These are phyloP conservation scores for Aureobasidium sp. DNA, from an alignment of 2,329 filamentous ascomycete species.

Conservation along the genomic window DNA sequence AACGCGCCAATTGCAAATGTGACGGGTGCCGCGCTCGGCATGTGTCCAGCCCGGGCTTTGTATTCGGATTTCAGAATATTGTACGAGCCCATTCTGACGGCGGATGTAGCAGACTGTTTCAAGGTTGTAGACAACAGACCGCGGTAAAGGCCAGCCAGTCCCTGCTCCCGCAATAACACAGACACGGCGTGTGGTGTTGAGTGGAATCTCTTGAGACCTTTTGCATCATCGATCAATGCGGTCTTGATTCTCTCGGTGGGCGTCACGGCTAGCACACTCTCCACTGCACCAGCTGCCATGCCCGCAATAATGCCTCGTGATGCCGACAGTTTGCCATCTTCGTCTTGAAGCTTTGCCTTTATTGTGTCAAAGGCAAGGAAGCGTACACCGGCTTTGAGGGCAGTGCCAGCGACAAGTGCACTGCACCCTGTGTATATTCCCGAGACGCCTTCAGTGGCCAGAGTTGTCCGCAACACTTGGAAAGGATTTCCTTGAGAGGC, in stretches of 20 bases:
- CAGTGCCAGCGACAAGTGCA: slow-evolving; percentile 26
- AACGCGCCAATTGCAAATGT: slow-evolving; percentile 27
- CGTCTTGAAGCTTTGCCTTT: slow-evolving; percentile 25
- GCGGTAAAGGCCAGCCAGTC: slow-evolving; percentile 39
- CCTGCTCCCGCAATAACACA: slow-evolving; percentile 33
- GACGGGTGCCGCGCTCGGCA: slow-evolving; percentile 22
- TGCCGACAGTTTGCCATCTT: slow-evolving; percentile 25
- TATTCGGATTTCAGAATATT: slow-evolving; percentile 39
- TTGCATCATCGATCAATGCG: slow-evolving; percentile 29
- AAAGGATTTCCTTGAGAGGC: slow-evolving; percentile 23
- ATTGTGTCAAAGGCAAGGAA: slow-evolving; percentile 29
- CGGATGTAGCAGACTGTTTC: slow-evolving; percentile 44
- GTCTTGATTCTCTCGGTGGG: slow-evolving; percentile 30
- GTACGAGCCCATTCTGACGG: slow-evolving; percentile 45
- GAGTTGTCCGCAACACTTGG: slow-evolving; percentile 22
- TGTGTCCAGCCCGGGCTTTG: slow-evolving; percentile 21
- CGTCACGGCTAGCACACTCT: slow-evolving; percentile 28
- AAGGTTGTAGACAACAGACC: slow-evolving; percentile 41
- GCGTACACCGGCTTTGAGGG: slow-evolving; percentile 29
- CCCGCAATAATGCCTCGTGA: slow-evolving; percentile 26
- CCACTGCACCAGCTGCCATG: slow-evolving; percentile 25
- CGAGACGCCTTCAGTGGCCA: slow-evolving; percentile 24
- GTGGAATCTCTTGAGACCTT: slow-evolving; percentile 22
- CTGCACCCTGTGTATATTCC: slow-evolving; percentile 30
- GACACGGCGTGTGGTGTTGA: slow-evolving; percentile 14